Evolutionary conservation across 2,329 filamentous ascomycete species (phyloP), one percentile per base, ranked within the genome.

Genomic region (Scedosporium aurantiacum): DNA sequence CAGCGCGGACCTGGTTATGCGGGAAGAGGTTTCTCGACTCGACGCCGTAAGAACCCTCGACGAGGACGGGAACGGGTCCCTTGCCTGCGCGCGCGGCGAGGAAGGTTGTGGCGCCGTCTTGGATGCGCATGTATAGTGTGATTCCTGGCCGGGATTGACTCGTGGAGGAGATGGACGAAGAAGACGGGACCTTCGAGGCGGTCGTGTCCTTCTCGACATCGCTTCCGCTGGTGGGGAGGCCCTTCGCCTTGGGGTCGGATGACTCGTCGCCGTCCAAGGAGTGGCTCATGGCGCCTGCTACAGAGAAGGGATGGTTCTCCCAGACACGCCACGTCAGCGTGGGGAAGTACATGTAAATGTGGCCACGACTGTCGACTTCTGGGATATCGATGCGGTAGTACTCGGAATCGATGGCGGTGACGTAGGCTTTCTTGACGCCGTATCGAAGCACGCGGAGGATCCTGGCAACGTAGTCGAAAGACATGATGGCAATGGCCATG

Each of bases 241-340:
- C n/a, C n/a, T 47, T 47, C n/a, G 10, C 18, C 43, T 21, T 21
- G 43, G 43, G 2, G 7, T 45, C 21, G 25, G 25, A 10, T 12
- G 3, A 16, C 16, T 32, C 27, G 1, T 41, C 18, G 25, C 21
- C 8, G 23, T 18, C 57, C 18, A 10, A 2, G n/a, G 40, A n/a
- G 23, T 23, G 8, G 2, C 45, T 32, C n/a, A 45, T 16, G 52
- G 45, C 25, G 6, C 40, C 64, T 6, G 69, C 65, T 2, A 71
- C 66, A 2, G 70, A 72, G 50, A 72, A 72, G 0, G 70, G 70
- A 16, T 72, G 70, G 12, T 68, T 71, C 47, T 72, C 70, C 70
- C 70, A 72, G 2, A 69, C 58, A 2, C 69, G 66, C 70, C 70
- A 72, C 2, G 66, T 69, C 0, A 72, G 57, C 0, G 69, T 69